Base-by-base conservation (phyloP, 441 rosid genomes). In the Hura crepitans region DNA sequence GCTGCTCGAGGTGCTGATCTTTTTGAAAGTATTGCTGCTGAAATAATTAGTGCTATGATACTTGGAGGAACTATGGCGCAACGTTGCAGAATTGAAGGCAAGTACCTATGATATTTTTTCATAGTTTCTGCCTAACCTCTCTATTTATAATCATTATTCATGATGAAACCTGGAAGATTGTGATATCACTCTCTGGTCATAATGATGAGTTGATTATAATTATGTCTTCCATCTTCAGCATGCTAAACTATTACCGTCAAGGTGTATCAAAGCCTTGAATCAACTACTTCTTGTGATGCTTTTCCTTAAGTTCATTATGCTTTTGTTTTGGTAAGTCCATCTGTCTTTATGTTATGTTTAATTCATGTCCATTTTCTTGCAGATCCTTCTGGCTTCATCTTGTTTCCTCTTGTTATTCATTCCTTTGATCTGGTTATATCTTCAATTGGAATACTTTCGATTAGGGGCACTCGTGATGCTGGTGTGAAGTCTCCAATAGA, bases 1-100 rank as follows among this genome's bases (percentile, higher is more conserved):
- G 99, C 99, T 81, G 98, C 98, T 66, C 84, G 98, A 71, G 99
- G 99, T 75, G 99, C 99, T 77, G 96, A 95, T 85, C 96, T 95
- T 74, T 95, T 95, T 79, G 99, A 95, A 87, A 95, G 99, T 78
- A 95, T 95, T 71, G 99, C 98, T 25, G 99, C 98, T 75, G 99
- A 95, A 88, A 95, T 92, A 68, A 89, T 95, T 68, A 95, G 98
- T 80, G 97, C 99, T 65, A 95, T 95, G 99, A 95, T 95, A 80
- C 89, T 95, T 62, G 98, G 98, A 53, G 99, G 96, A 84, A 87
- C 99, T 75, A 92, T 92, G 99, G 97, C 97, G 49, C 82, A 86
- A 70, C 90, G 85, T 56, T 95, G 99, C 76, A 95, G 89, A 86
- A 88, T 95, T 54, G 93, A 88, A 87, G 96, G 99, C 82, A 74